These are phyloP conservation scores for Narthecium ossifragum DNA, from an alignment of 106 monocot species.

Conservation along the genomic window DNA sequence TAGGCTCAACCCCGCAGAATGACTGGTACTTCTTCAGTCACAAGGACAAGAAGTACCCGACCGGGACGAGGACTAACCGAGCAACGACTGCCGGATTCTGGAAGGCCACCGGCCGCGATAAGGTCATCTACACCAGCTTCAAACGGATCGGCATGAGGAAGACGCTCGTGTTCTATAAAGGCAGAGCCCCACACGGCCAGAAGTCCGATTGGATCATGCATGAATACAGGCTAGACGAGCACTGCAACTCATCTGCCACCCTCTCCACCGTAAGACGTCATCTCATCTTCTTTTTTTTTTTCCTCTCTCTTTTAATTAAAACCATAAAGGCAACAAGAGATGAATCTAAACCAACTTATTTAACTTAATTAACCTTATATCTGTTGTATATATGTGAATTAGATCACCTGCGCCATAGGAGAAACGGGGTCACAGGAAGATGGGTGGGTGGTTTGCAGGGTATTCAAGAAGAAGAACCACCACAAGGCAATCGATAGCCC, in stretches of 20 bases:
- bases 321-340: background rate
- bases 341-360: background rate
- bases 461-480: conserved; percentile 94
- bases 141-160: conserved; percentile 92
- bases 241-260: conserved; percentile 33
- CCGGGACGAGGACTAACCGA: conserved; percentile 85
- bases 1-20: conserved; percentile 86
- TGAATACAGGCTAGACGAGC: conserved; percentile 85
- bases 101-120: conserved; percentile 97
- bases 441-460: conserved; percentile 95
- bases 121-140: conserved; percentile 64
- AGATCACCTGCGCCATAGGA: conserved; percentile 11
- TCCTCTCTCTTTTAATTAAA: background rate
- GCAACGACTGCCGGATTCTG: conserved; percentile 95
- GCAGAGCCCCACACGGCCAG: conserved; percentile 88
- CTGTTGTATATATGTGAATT: background rate
- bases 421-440: conserved; percentile 51
- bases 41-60: conserved; percentile 99
- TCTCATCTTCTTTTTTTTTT: background rate
- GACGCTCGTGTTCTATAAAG: conserved; percentile 94
- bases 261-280: conserved; percentile 20
- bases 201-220: conserved; percentile 99
- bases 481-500: conserved; percentile 41
- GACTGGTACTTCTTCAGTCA: conserved; percentile 99
- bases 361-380: background rate